Evolutionary conservation across 164 flowering plant species (phyloP), one percentile per base, ranked within the genome.

Genomic region (Buxus sempervirens): DNA sequence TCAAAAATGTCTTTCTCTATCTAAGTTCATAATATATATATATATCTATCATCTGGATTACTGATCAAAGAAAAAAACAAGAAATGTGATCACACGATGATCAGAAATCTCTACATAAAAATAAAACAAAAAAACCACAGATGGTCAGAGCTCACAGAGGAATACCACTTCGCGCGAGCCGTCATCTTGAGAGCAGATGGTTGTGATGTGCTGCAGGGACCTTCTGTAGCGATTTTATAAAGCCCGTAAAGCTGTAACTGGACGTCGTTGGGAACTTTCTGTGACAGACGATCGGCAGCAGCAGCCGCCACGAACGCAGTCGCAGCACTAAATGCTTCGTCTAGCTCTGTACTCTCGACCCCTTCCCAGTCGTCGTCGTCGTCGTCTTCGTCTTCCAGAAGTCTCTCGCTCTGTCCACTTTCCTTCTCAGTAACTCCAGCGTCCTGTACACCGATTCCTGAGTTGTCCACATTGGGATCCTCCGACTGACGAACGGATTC

Each of bases 321-420:
- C 5, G 99, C 99, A 12, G 98, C 99, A 77, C 91, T 91, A 59
- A 96, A 96, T 7, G 73, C 76, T 76, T 93, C 99, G 70, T 96
- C 99, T 53, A 96, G 66, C 66, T 93, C 99, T 27, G 96, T 91
- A 65, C 88, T 86, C 83, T 93, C 99, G 9, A 93, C 93, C 10
- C 97, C 99, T 70, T 93, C 99, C 99, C 98, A 96, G 80, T 90
- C 96, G 62, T 84, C 94, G 70, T 87, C 93, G 20, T 79, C 88
- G n/a, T 77, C 89, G 1, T 65, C 76, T 4, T 77, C 89, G 1
- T 65, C 76, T 4, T 73, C 73, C 26, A 55, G 60, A 24, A 49
- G 25, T 15, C 84, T 77, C 22, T 78, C 89, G 56, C 65, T 65
- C 15, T 68, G 63, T 7, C 67, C 72, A 58, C 80, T 81, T n/a